These are phyloP conservation scores for Musa balbisiana DNA, from an alignment of 202 grass and related monocot species.

Conservation along the genomic window DNA sequence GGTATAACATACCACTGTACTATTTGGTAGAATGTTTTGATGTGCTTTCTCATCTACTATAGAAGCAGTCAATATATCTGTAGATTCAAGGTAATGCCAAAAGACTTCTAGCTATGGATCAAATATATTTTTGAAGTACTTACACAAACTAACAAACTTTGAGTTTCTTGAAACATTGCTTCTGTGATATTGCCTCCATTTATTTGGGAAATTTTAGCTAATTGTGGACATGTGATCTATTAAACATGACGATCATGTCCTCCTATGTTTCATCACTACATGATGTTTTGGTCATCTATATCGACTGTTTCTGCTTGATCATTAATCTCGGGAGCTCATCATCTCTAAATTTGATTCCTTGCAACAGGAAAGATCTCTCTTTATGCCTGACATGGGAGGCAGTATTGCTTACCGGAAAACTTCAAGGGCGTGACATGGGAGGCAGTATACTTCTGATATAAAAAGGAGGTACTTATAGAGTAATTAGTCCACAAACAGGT, in stretches of 20 bases:
- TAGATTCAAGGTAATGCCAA: too few species aligned
- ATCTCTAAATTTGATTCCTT: conserved; percentile 4
- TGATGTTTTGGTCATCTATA: background rate
- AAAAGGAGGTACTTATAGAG: conserved; percentile 46
- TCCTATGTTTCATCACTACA: background rate
- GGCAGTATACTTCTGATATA: conserved; percentile 63
- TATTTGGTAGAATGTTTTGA: too few species aligned
- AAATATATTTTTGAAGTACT: too few species aligned
- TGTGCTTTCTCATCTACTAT: too few species aligned
- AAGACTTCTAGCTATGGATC: too few species aligned
- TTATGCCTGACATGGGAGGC: conserved; percentile 82
- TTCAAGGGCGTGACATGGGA: conserved; percentile 87
- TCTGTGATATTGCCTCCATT: background rate
- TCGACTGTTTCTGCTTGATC: background rate
- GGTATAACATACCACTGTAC: too few species aligned
- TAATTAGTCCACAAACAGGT: background rate
- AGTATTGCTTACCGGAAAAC: conserved; percentile 76
- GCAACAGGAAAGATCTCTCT: conserved; percentile 65
- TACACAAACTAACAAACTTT: too few species aligned
- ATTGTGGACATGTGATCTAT: background rate
- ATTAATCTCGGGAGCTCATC: too few species aligned
- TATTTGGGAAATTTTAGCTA: background rate
- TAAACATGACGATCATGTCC: background rate
- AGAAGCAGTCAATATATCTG: too few species aligned
- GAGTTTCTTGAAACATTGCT: too few species aligned